phyloP scores from a whole-genome alignment of 2,329 filamentous ascomycete species.

The Pseudocercospora fijiensis region DNA sequence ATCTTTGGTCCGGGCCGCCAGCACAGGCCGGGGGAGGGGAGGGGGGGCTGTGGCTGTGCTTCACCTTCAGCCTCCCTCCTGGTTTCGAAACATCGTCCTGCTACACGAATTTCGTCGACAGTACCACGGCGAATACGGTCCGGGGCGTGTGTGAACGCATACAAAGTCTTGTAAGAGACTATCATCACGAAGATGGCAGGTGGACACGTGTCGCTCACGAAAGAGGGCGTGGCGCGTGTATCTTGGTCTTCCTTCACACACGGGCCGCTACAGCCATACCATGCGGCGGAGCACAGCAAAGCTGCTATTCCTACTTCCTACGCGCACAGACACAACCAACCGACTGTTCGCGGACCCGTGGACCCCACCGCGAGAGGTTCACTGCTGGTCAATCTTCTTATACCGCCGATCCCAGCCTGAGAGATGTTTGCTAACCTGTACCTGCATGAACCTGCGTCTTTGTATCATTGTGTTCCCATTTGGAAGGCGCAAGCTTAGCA shows the following conservation, averaged over 20 bases:
- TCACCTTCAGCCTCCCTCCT: neutral
- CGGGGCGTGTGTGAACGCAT: neutral
- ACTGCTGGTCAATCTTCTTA: neutral
- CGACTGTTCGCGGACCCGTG: neutral
- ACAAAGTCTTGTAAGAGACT: neutral
- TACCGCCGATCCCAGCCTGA: neutral
- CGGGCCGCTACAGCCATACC: neutral
- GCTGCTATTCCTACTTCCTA: conserved; percentile 3
- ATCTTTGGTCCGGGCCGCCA: neutral
- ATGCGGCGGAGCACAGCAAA: conserved; percentile 4
- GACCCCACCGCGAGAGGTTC: neutral
- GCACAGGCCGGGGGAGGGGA: neutral
- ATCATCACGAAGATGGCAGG: neutral
- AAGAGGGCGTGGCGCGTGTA: neutral
- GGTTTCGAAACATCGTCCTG: conserved; percentile 1
- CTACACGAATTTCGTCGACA: neutral
- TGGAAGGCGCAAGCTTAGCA: neutral
- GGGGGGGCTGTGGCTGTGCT: no score
- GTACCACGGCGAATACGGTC: neutral
- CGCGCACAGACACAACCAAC: neutral
- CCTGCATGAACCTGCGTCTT: conserved; percentile 3
- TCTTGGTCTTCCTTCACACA: neutral
- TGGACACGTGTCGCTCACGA: neutral
- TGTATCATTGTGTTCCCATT: neutral
- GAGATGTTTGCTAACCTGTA: conserved; percentile 1